Base-by-base conservation (phyloP, 2,329 filamentous ascomycete species). In the Pyrenophora seminiperda region DNA sequence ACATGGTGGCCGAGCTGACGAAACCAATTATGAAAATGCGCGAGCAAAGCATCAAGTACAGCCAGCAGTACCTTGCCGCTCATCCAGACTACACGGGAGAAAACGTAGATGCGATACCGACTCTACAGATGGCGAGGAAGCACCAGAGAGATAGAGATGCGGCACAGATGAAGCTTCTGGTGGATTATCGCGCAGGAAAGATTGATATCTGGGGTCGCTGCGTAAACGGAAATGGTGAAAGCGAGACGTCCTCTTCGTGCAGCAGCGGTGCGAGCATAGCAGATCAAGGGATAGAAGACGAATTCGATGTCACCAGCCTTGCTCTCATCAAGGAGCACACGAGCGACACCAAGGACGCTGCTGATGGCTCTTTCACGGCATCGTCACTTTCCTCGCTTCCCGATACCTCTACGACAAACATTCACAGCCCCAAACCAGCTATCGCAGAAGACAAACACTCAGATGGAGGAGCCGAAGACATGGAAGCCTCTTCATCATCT, bases 181-280 rank as follows among this genome's bases (percentile, higher is more conserved):
- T 37, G 14, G 56, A 61, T 7, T 67, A 30, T 15, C 7, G 45
- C 11, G 55, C 49, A 3, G 62, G 63, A 5, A 45, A 38, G n/a
- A 61, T 65, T 15, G 62, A 67, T 19, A 58, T 56, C 15, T 17
- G 57, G 2, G 63, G 59, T 3, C 55, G 24, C 10, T 10, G 24
- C 24, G 7, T 27, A 27, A 7, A 27, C 10, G 22, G 22, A 7
- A 5, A 27, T 27, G n/a, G n/a, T n/a, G 22, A 10, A 7, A 5
- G 22, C 22, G 22, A 10, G 22, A 27, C 7, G 7, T 27, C 22
- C 7, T 27, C 22, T 10, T 9, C 22, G 7, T 7, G 22, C 22
- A 27, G 22, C 22, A 27, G 22, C 7, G 22, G 10, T 27, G 22
- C 7, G 7, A 27, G 22, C 22, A 9, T 5, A 7, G 7, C 22